Conservation (phyloP, 306 rosid genomes). For the Cucumis melo region DNA sequence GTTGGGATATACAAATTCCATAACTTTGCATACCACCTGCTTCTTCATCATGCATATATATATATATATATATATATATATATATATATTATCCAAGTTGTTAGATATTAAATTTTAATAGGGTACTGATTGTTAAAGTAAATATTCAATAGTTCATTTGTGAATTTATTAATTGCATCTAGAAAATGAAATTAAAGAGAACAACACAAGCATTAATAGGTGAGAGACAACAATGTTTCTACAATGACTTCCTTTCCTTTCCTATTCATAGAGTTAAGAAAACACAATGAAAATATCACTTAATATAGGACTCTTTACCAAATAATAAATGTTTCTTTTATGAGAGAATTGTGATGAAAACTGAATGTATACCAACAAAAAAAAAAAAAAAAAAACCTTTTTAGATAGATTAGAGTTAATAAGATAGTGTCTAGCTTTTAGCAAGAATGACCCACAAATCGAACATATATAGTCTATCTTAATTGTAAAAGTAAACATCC, state of each 20-base stretch:
- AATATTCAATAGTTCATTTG: background rate
- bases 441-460: no score
- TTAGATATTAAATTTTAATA: background rate
- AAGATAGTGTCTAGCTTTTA: no score
- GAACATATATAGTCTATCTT: no score
- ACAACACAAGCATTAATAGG: background rate
- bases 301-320: background rate
- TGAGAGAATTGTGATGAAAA: background rate
- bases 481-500: no score
- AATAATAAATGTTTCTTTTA: background rate
- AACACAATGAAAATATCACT: background rate
- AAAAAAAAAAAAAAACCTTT: no score
- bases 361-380: background rate
- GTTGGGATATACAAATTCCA: no score
- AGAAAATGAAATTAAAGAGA: background rate
- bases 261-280: background rate
- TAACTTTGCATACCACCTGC: no score
- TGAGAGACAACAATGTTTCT: background rate
- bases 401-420: background rate
- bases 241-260: background rate
- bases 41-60: no score
- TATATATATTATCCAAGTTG: background rate
- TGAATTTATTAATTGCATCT: background rate
- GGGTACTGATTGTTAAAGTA: background rate
- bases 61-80: no score